phyloP scores from a whole-genome alignment of 345 rosid species.

The Brassica incana region DNA sequence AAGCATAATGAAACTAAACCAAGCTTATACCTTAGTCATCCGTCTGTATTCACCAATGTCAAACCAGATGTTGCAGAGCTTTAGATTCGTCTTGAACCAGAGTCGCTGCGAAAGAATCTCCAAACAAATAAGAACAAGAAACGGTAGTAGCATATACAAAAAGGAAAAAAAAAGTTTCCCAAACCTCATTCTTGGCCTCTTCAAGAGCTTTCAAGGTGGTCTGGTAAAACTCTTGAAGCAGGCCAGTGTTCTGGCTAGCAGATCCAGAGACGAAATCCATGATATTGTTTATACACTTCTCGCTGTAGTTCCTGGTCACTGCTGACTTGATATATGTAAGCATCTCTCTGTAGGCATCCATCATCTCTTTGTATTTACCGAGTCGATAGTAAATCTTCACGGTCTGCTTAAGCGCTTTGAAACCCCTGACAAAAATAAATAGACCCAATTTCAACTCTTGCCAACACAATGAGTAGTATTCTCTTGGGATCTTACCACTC shows the following conservation, averaged over 20 bases:
- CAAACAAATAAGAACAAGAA: conserved; percentile 7
- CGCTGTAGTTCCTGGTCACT: conserved; percentile 94
- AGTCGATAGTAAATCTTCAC: conserved; percentile 95
- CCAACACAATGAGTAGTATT: neutral
- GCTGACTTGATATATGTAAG: conserved; percentile 94
- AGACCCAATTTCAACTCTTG: conserved; percentile 1
- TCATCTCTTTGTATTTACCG: conserved; percentile 88
- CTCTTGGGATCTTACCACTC: conserved; percentile 66
- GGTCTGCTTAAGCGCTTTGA: conserved; percentile 95
- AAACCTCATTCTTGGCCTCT: conserved; percentile 98
- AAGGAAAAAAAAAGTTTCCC: neutral
- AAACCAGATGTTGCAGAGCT: conserved; percentile 98
- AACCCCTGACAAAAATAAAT: conserved; percentile 66
- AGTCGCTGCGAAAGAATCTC: conserved; percentile 67
- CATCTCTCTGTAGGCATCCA: conserved; percentile 94
- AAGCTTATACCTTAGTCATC: conserved; percentile 75
- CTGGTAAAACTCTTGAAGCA: conserved; percentile 89
- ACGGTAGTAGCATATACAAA: neutral
- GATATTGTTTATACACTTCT: conserved; percentile 95
- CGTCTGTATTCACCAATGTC: conserved; percentile 97
- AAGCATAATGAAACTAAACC: conserved; percentile 13
- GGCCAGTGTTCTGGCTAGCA: conserved; percentile 90
- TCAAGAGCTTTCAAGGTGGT: conserved; percentile 96
- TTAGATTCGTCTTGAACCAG: conserved; percentile 99
- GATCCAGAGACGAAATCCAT: conserved; percentile 99